phyloP scores from a whole-genome alignment of 257 asterid genomes.

The Jaltomata sinuosa region DNA sequence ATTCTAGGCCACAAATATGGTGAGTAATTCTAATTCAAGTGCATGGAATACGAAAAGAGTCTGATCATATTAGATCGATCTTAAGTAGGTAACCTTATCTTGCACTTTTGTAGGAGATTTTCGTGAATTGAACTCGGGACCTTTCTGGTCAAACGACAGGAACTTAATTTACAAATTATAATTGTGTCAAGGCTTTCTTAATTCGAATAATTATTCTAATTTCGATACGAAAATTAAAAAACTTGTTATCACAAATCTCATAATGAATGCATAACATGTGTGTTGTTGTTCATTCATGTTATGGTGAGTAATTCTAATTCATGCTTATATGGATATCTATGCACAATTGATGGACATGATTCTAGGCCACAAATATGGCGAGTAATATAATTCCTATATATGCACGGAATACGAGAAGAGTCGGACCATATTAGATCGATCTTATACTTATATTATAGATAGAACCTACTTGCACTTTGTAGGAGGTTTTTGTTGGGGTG shows the following conservation, averaged over 20 bases:
- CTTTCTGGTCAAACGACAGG: neutral
- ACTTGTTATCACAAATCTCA: neutral
- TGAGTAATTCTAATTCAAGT: constrained; percentile 6
- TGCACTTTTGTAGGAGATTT: no score
- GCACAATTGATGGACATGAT: constrained; percentile 35
- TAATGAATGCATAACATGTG: neutral
- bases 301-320: no score
- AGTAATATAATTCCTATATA: neutral
- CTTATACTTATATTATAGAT: neutral
- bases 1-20: constrained; percentile 28
- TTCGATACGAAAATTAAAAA: neutral
- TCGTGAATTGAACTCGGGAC: neutral
- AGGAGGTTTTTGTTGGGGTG: no score
- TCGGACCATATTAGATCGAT: neutral
- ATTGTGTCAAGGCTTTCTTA: neutral
- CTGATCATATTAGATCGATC: neutral
- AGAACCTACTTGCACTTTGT: no score
- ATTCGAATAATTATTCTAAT: neutral
- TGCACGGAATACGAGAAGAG: neutral
- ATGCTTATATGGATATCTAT: constrained; percentile 40
- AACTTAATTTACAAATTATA: neutral
- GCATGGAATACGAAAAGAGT: neutral
- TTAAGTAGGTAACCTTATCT: neutral
- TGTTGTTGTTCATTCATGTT: neutral
- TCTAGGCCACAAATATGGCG: constrained; percentile 33